Percentiles rank a stretch among this genome's conserved stretches.
Evolutionary conservation across 371 early-diverging fungal species (phyloP).

Genomic region (Mucor racemosus): DNA sequence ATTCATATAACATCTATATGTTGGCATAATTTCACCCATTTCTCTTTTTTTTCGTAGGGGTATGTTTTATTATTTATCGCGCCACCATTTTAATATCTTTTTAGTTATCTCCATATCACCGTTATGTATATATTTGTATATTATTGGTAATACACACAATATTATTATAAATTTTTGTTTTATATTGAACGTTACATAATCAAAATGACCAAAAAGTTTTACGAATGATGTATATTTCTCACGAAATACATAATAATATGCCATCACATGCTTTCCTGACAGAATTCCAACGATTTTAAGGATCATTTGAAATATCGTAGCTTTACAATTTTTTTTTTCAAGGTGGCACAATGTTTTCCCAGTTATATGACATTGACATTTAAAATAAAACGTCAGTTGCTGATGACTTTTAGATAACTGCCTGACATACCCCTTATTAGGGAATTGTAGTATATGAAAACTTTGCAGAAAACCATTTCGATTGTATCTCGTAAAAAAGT

Average conservation of each 20-base stretch:
- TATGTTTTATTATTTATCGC: background rate
- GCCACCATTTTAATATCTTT: background rate
- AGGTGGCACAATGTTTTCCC: slow-evolving; percentile 1
- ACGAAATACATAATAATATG: background rate
- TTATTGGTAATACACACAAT: background rate
- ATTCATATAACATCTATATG: background rate
- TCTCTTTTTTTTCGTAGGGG: background rate
- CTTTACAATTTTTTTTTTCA: background rate
- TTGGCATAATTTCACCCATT: background rate
- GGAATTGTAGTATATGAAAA: no score
- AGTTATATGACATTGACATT: background rate
- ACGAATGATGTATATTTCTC: background rate
- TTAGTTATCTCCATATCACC: slow-evolving; percentile 9
- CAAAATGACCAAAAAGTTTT: background rate
- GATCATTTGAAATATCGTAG: background rate
- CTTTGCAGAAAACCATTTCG: no score
- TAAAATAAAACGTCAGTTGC: no score
- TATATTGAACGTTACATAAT: background rate
- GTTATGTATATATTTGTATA: background rate
- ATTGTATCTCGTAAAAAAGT: no score
- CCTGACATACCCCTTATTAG: no score
- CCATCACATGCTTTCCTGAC: slow-evolving; percentile 1
- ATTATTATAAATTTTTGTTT: background rate
- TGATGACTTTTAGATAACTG: no score
- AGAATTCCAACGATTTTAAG: background rate